Evolutionary conservation across 768 basidiomycete species (phyloP).

Genomic region (Calocera cornea): DNA sequence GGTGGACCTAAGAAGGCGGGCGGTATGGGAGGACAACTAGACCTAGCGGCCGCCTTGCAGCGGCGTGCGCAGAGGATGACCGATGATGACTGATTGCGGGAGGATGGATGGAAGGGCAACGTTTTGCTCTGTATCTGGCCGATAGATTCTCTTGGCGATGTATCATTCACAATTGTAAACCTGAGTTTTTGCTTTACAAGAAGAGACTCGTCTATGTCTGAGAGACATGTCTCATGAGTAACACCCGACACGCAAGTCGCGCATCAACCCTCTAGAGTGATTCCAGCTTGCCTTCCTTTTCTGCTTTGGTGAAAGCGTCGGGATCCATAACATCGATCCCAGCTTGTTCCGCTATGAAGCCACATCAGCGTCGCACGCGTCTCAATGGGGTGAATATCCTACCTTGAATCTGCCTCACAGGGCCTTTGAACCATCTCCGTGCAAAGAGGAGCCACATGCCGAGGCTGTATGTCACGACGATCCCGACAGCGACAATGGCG

Average conservation of each 20-base stretch:
- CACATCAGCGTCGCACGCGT: neutral
- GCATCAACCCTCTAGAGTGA: no score
- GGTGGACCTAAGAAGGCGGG: slow-evolving; percentile 31
- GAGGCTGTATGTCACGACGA: slow-evolving; percentile 50
- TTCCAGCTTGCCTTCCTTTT: slow-evolving; percentile 12
- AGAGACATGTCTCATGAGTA: no score
- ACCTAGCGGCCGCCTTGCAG: slow-evolving; percentile 64
- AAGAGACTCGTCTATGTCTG: no score
- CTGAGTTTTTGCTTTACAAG: neutral
- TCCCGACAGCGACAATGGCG: slow-evolving; percentile 59
- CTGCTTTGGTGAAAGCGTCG: slow-evolving; percentile 17
- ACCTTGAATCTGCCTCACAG: slow-evolving; percentile 52
- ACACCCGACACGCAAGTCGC: no score
- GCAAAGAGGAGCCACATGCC: slow-evolving; percentile 60
- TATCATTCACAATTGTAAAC: slow-evolving; percentile 1
- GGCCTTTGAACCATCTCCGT: slow-evolving; percentile 59
- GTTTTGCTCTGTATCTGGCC: neutral
- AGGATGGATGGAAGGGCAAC: neutral
- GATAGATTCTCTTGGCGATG: neutral
- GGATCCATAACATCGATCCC: slow-evolving; percentile 38
- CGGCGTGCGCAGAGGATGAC: neutral
- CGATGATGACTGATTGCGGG: slow-evolving; percentile 4
- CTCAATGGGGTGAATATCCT: slow-evolving; percentile 13
- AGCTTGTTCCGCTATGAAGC: slow-evolving; percentile 33
- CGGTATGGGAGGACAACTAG: slow-evolving; percentile 49